phyloP scores from a whole-genome alignment of 1,284 basidiomycete species.

The Cutaneotrichosporon cavernicola region DNA sequence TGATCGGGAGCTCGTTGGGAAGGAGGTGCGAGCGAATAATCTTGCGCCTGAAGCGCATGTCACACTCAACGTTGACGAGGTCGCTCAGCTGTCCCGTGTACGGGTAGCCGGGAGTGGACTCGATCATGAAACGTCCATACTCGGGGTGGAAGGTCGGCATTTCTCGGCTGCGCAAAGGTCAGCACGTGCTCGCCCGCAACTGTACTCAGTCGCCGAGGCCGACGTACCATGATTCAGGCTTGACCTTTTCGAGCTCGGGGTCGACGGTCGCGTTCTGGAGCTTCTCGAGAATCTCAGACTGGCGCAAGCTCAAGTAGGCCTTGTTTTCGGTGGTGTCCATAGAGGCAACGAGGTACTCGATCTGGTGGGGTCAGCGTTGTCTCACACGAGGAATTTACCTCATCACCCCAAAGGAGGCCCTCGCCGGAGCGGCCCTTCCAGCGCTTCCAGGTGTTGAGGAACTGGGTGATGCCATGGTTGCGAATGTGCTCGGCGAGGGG shows the following conservation, averaged over 20 bases:
- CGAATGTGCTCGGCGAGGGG: conserved; percentile 86
- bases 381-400: conserved; percentile 59
- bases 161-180: conserved; percentile 58
- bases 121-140: conserved; percentile 98
- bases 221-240: conserved; percentile 40
- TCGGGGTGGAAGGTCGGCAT: conserved; percentile 97
- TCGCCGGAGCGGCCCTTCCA: conserved; percentile 91
- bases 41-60: conserved; percentile 89
- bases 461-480: conserved; percentile 90
- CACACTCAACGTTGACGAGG: conserved; percentile 82
- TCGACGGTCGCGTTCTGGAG: conserved; percentile 69
- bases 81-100: conserved; percentile 84
- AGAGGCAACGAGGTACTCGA: conserved; percentile 94
- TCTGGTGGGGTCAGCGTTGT: conserved; percentile 55
- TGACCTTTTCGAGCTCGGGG: conserved; percentile 60
- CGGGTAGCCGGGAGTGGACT: conserved; percentile 92
- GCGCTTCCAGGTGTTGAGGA: conserved; percentile 86
- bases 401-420: conserved; percentile 96
- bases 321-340: conserved; percentile 76
- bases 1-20: conserved; percentile 83
- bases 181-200: conserved; percentile 6
- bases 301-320: conserved; percentile 84
- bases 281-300: conserved; percentile 88
- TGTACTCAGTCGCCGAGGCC: background rate
- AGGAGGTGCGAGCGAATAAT: conserved; percentile 82